These are phyloP conservation scores for Schizosaccharomyces cryophilus DNA, from an alignment of 805 yeast species.

Conservation along the genomic window DNA sequence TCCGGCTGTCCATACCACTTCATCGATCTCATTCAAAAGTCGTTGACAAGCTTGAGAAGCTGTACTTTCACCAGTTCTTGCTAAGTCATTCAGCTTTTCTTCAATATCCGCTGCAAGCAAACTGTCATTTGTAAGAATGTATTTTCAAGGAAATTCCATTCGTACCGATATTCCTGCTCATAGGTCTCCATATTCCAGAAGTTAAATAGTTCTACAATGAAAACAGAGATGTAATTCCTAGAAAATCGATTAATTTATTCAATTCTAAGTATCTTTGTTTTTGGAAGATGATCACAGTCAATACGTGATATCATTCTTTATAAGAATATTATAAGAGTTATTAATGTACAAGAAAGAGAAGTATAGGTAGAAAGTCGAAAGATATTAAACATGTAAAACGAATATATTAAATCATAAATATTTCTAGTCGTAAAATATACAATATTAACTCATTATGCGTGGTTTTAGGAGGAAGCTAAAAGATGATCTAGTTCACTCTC, in stretches of 20 bases:
- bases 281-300: no score
- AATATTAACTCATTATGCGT: no score
- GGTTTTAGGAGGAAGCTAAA: no score
- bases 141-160: not conserved
- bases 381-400: no score
- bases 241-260: not conserved
- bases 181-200: not conserved
- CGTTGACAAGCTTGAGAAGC: slow-evolving; percentile 14
- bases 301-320: no score
- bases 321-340: no score
- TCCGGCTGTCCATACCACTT: slow-evolving; percentile 24
- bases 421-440: no score
- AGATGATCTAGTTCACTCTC: not conserved
- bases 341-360: no score
- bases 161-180: not conserved
- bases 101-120: not conserved
- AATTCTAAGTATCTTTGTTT: not conserved
- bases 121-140: not conserved
- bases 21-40: slow-evolving; percentile 57
- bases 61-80: not conserved
- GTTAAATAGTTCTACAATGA: not conserved
- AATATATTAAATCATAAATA: no score
- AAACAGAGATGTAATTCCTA: not conserved
- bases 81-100: not conserved
- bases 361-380: no score